Base-by-base conservation (phyloP, 371 early-diverging fungal genomes). In the Apophysomyces ossiformis region DNA sequence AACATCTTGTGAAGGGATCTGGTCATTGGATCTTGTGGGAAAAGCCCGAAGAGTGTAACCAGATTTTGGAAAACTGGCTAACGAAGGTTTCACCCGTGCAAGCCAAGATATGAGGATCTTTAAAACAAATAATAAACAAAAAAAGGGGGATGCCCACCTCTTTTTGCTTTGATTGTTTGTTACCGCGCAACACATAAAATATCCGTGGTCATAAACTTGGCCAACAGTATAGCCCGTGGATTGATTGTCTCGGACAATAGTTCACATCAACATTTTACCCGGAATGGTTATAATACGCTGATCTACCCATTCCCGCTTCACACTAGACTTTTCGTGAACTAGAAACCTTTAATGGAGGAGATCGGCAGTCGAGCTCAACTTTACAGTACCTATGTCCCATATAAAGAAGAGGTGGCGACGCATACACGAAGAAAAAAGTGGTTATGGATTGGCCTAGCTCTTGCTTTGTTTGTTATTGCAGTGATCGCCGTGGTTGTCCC, bases 11-110 rank as follows among this genome's bases (percentile, higher is more conserved):
- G 32, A n/a, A 73, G 21, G 69, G 57, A 2, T 66, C 79, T 37
- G 83, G 81, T 37, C 83, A 83, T 47, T 83, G 83, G 83, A 66
- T 83, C 43, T 66, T 83, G 9, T 78, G 81, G 78, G 83, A 83
- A 64, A 72, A 75, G 60, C 78, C 78, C 5, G 70, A 61, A 4
- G 72, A 75, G 15, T 76, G 74, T 57, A 83, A 83, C 44, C 26
- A 41, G 3, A 46, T 68, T 37, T 61, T 83, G 47, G 59, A 72
- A 9, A 18, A 66, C 1, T 83, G 76, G 74, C 68, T 83, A 4
- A 8, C 57, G 32, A 72, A 73, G 38, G 71, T 76, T 13, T 69
- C 70, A 36, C 66, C 71, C 63, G 47, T 41, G n/a, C 32, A 41
- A 7, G 57, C 58, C 43, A 63, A 65, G 8, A 37, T 56, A 36